phyloP scores from a whole-genome alignment of 768 basidiomycete genomes.

The Leucosporidium scottii region DNA sequence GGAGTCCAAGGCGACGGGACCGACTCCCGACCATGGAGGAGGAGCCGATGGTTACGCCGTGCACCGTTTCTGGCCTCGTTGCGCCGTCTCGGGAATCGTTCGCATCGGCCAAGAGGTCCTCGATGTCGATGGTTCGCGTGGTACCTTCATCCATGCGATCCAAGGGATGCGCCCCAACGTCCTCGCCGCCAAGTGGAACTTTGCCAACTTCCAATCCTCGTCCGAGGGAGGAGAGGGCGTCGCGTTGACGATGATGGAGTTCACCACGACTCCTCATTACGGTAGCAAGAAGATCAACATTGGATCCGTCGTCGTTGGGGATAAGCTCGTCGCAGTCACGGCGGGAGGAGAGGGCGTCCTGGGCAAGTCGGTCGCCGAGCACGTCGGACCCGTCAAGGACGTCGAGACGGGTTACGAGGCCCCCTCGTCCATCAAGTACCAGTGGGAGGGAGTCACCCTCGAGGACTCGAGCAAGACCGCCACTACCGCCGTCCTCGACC shows the following conservation, averaged over 20 bases:
- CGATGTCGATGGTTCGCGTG: slow-evolving; percentile 45
- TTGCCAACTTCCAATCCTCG: slow-evolving; percentile 77
- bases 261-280: slow-evolving; percentile 70
- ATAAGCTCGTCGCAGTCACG: slow-evolving; percentile 67
- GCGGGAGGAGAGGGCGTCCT: slow-evolving; percentile 62
- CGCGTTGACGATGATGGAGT: slow-evolving; percentile 91
- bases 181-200: slow-evolving; percentile 91
- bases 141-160: slow-evolving; percentile 91
- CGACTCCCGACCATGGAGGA: slow-evolving; percentile 26
- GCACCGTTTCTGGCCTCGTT: slow-evolving; percentile 43
- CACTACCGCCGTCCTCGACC: slow-evolving; percentile 54
- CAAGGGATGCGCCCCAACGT: slow-evolving; percentile 98
- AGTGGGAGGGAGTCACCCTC: slow-evolving; percentile 70
- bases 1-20: not conserved
- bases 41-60: slow-evolving; percentile 39
- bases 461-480: slow-evolving; percentile 43
- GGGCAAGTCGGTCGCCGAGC: slow-evolving; percentile 55
- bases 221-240: slow-evolving; percentile 58
- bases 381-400: slow-evolving; percentile 59
- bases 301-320: slow-evolving; percentile 72
- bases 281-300: slow-evolving; percentile 74
- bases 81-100: slow-evolving; percentile 33
- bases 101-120: slow-evolving; percentile 31
- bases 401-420: slow-evolving; percentile 71
- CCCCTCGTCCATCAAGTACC: slow-evolving; percentile 62